Base-by-base conservation (phyloP, 768 basidiomycete genomes). In the Imleria badia region DNA sequence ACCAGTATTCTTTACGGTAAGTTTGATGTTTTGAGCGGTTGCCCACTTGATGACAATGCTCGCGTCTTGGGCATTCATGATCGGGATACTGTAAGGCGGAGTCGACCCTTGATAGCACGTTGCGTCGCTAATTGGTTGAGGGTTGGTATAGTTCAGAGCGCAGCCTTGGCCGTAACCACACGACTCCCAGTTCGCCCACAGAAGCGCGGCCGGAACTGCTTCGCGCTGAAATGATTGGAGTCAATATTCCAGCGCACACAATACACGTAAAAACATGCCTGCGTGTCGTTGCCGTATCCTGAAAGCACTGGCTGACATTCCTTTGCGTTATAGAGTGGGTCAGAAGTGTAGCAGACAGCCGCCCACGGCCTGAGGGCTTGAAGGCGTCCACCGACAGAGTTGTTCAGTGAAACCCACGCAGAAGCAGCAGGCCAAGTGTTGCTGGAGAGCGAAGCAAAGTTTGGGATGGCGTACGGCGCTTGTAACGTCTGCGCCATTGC, bases 1-100 rank as follows among this genome's bases (percentile, higher is more conserved):
- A 67, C 66, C 66, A 19, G 65, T 66, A 14, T 62, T 67, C 47
- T 58, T 67, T 1, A 62, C 34, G 9, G 60, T 62, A 12, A 67
- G 31, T 40, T 66, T 67, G 15, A 67, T 42, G 0, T 59, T 44
- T 33, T 63, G 53, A 17, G 54, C 38, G 7, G 52, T 57, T 3
- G 65, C 65, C 66, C 65, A 66, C 14, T 56, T 41, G 43, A 60
- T 10, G 34, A 67, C 7, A 14, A 19, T 38, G 9, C 63, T 67
- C 15, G 66, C 66, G 13, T 66, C 65, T 19, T 56, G 41, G 2
- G 66, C 60, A 49, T 52, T 45, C 3, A 22, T 22, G 22, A 67
- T 67, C 10, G 54, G 23, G 44, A 62, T 17, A 17, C 63, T 60
- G 34, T 60, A 66, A 3, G 66, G 63, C 1, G 60, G 63, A 3